Conservation (phyloP, 2,329 filamentous ascomycete genomes). For the Aspergillus sclerotialis region DNA sequence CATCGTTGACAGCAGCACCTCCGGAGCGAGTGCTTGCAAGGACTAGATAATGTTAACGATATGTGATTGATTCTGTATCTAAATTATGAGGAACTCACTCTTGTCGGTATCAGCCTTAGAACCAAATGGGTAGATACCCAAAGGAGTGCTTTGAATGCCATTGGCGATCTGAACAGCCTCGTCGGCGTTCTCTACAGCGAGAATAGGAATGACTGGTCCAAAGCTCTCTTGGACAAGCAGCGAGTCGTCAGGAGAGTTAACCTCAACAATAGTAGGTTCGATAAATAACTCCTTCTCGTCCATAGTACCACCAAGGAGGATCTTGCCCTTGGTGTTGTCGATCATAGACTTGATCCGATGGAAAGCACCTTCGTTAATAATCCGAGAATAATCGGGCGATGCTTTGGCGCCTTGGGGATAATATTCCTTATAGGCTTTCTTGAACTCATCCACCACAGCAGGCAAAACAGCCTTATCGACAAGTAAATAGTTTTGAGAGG, state of each 20-base stretch:
- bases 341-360: conserved; percentile 82
- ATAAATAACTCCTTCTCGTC: conserved; percentile 78
- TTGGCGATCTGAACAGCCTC: conserved; percentile 80
- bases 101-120: conserved; percentile 69
- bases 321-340: conserved; percentile 73
- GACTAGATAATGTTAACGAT: conserved; percentile 36
- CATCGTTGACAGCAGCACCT: conserved; percentile 52
- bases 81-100: conserved; percentile 41
- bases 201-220: conserved; percentile 80
- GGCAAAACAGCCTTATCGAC: conserved; percentile 68
- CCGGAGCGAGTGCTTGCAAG: conserved; percentile 59
- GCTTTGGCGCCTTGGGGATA: conserved; percentile 73
- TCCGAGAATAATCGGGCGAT: conserved; percentile 71
- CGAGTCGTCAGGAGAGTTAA: conserved; percentile 66
- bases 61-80: neutral
- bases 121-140: conserved; percentile 81
- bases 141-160: conserved; percentile 70
- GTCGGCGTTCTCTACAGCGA: conserved; percentile 72
- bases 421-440: conserved; percentile 64
- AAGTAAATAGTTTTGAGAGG: conserved; percentile 87
- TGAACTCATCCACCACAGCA: conserved; percentile 67
- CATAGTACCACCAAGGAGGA: conserved; percentile 77
- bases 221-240: conserved; percentile 83
- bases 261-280: conserved; percentile 84
- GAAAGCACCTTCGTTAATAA: conserved; percentile 76